Evolutionary conservation across 1,284 basidiomycete species (phyloP).

Genomic region (Rhodotorula mucilaginosa): DNA sequence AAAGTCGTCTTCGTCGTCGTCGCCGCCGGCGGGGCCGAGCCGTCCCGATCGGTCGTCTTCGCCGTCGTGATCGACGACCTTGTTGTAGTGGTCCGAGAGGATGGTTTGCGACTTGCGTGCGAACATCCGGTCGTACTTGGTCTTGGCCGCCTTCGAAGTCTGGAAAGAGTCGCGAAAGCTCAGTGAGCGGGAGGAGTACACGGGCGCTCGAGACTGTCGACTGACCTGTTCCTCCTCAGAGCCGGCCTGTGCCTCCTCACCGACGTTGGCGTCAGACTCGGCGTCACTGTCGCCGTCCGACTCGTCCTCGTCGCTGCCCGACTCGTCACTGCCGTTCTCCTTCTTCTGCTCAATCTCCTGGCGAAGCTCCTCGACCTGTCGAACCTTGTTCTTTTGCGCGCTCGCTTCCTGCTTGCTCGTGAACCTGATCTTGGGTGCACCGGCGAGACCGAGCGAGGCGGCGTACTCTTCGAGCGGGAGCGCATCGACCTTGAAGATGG

Average conservation of each 20-base stretch:
- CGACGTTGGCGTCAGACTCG: slow-evolving; percentile 44
- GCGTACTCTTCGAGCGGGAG: slow-evolving; percentile 83
- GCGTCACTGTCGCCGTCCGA: slow-evolving; percentile 50
- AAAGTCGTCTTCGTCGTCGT: slow-evolving; percentile 71
- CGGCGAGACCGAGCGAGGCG: slow-evolving; percentile 85
- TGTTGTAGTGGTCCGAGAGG: slow-evolving; percentile 84
- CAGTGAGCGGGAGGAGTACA: background rate
- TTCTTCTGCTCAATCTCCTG: slow-evolving; percentile 38
- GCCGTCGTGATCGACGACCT: slow-evolving; percentile 70
- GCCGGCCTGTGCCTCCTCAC: slow-evolving; percentile 42
- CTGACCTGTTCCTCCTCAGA: slow-evolving; percentile 35
- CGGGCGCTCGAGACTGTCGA: background rate
- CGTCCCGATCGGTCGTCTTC: slow-evolving; percentile 16
- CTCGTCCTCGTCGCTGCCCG: slow-evolving; percentile 26
- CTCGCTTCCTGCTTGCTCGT: slow-evolving; percentile 68
- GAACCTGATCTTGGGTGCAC: slow-evolving; percentile 94
- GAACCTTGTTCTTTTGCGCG: slow-evolving; percentile 64
- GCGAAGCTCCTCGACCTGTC: slow-evolving; percentile 46
- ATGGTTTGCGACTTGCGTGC: slow-evolving; percentile 93
- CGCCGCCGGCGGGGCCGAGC: slow-evolving; percentile 26
- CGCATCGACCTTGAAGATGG: slow-evolving; percentile 79
- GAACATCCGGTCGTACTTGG: slow-evolving; percentile 99
- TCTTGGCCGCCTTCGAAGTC: slow-evolving; percentile 52
- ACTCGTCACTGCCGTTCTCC: slow-evolving; percentile 44
- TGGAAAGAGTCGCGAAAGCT: background rate